These are phyloP conservation scores for Mycena amicta DNA, from an alignment of 768 basidiomycete species.

Conservation along the genomic window DNA sequence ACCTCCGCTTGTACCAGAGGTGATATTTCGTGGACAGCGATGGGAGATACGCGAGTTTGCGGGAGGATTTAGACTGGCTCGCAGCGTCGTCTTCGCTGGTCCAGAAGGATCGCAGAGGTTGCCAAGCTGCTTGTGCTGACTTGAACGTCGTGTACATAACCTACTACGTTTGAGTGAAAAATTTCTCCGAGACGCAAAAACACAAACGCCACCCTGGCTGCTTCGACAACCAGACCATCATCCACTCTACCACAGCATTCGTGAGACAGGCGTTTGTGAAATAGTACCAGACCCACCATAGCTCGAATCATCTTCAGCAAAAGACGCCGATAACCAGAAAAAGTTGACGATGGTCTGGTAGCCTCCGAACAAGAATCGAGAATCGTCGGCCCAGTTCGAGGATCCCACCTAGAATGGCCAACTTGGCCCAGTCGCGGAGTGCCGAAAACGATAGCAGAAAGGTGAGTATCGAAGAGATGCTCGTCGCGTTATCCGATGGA, in stretches of 20 bases:
- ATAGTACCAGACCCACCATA: constrained; percentile 23
- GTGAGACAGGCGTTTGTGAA: neutral
- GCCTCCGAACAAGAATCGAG: constrained; percentile 34
- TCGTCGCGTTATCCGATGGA: too few species aligned
- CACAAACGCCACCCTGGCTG: constrained; percentile 56
- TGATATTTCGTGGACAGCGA: constrained; percentile 30
- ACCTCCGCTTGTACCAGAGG: constrained; percentile 42
- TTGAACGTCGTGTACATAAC: constrained; percentile 47
- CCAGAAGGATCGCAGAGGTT: constrained; percentile 28
- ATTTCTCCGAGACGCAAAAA: neutral
- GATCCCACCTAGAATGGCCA: constrained; percentile 53
- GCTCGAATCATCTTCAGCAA: constrained; percentile 40
- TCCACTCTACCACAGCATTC: constrained; percentile 46
- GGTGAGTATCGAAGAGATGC: constrained; percentile 19
- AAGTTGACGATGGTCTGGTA: constrained; percentile 43
- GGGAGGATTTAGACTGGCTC: constrained; percentile 18
- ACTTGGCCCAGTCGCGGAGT: constrained; percentile 53
- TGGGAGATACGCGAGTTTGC: constrained; percentile 35
- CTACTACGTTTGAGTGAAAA: constrained; percentile 23
- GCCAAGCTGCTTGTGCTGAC: constrained; percentile 42
- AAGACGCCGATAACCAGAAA: constrained; percentile 54
- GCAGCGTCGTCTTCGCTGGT: constrained; percentile 30
- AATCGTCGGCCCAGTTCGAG: constrained; percentile 52
- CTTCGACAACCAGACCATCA: constrained; percentile 59
- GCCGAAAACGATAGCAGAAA: constrained; percentile 42